Base-by-base conservation (phyloP, 1,284 basidiomycete species). In the Rhodotorula sp. region DNA sequence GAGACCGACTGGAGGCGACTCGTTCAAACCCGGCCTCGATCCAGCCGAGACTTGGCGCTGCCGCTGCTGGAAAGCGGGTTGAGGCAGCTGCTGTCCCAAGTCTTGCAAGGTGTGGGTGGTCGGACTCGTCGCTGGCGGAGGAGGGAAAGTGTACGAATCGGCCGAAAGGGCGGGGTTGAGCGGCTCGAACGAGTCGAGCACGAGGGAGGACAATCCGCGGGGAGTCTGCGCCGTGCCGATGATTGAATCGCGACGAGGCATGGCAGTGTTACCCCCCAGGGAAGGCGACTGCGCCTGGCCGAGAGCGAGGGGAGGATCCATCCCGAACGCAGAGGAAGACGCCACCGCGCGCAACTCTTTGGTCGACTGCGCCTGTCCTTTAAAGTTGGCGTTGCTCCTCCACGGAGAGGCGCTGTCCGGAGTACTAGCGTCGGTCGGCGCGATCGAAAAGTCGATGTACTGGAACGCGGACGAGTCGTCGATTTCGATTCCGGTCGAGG, bases 371-470 rank as follows among this genome's bases (percentile, higher is more conserved):
- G 21, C 12, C 15, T 21, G 57, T 39, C 39, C 39, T 39, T 39
- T 10, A 12, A 39, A 39, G 39, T 39, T 39, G 39, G 39, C 39
- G 39, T 39, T 39, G 39, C 8, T 39, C 39, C 6, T 10, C 39
- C 39, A 39, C 39, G 39, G 39, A 39, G 39, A 39, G 39, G 39
- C 39, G 47, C 26, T 20, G 23, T 26, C 47, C 14, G 59, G 14
- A 6, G 39, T 12, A 15, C 43, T 18, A 20, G 46, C 56, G 8
- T 60, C 52, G n/a, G 58, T n/a, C 3, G 65, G 65, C 6, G 65
- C 65, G 52, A 67, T 67, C 29, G 66, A 48, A 34, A 43, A 67
- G 47, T 67, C 54, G 8, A 34, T 51, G 60, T 67, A 67, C 29
- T 29, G 47, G 59, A 18, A 58, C 15, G 34, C 21, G 6, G 62